Conservation (phyloP, 495 filamentous ascomycete genomes). For the Lentithecium fluviatile region DNA sequence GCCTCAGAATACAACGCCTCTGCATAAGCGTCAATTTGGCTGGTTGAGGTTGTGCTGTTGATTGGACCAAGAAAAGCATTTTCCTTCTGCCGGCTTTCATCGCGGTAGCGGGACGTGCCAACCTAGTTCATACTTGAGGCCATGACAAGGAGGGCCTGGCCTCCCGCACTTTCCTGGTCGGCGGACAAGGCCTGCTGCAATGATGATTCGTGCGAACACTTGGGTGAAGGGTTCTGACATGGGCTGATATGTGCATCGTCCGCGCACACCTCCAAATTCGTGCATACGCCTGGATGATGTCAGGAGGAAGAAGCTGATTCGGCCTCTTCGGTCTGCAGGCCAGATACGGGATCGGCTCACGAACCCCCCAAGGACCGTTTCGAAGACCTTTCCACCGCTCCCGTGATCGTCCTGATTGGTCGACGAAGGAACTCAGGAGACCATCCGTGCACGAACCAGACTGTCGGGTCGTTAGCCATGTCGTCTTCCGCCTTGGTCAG, state of each 20-base stretch:
- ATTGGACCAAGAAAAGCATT: constrained; percentile 27
- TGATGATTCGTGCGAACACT: constrained; percentile 21
- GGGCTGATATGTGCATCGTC: constrained; percentile 27
- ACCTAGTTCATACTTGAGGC: constrained; percentile 29
- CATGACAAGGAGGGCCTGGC: constrained; percentile 31
- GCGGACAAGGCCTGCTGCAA: neutral
- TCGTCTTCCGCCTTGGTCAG: constrained; percentile 4
- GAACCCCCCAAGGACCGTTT: constrained; percentile 2
- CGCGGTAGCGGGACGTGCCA: constrained; percentile 30
- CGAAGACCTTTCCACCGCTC: constrained; percentile 6
- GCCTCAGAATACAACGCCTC: constrained; percentile 30
- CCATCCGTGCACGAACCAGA: constrained; percentile 21
- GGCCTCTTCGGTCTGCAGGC: neutral
- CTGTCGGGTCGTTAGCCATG: constrained; percentile 21
- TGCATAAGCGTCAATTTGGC: constrained; percentile 37
- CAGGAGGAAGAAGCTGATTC: constrained; percentile 10
- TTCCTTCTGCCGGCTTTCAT: constrained; percentile 34
- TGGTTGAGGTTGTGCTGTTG: constrained; percentile 13
- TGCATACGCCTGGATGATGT: constrained; percentile 6
- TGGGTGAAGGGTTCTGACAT: constrained; percentile 28
- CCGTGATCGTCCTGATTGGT: constrained; percentile 8
- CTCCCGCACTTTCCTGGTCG: constrained; percentile 36
- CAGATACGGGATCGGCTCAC: constrained; percentile 9
- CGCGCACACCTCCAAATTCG: constrained; percentile 6
- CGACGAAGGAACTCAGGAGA: constrained; percentile 18